These are phyloP conservation scores for Ceratocystis diversiconidia DNA, from an alignment of 2,329 filamentous ascomycete genomes.

Conservation along the genomic window DNA sequence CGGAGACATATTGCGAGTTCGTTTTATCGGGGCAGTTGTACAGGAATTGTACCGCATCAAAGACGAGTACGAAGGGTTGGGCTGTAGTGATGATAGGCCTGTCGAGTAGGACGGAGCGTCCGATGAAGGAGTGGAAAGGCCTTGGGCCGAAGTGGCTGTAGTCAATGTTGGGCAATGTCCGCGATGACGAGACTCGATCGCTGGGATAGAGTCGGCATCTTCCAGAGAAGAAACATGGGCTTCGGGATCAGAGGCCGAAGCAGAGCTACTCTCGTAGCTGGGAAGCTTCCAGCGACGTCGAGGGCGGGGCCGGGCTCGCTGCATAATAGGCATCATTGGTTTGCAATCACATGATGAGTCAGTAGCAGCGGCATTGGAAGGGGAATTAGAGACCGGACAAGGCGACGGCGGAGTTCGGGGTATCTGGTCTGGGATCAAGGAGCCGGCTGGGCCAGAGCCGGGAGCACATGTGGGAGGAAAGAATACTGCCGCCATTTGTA, in stretches of 20 bases:
- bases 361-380: neutral
- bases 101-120: conserved; percentile 6
- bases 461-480: neutral
- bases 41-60: conserved; percentile 9
- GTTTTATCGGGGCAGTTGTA: conserved; percentile 5
- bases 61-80: conserved; percentile 6
- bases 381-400: neutral
- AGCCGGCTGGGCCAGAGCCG: neutral
- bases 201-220: neutral
- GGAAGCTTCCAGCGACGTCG: conserved; percentile 4
- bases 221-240: neutral
- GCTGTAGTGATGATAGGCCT: conserved; percentile 6
- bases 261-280: conserved; percentile 3
- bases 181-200: neutral
- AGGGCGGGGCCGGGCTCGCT: conserved; percentile 9
- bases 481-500: conserved; percentile 12
- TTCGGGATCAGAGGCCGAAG: neutral
- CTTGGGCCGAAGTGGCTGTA: neutral
- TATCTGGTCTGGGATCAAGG: neutral
- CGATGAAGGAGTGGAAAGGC: conserved; percentile 1
- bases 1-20: neutral
- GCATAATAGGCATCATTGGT: conserved; percentile 11
- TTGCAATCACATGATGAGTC: neutral
- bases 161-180: neutral
- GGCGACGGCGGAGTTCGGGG: neutral